Evolutionary conservation across 345 rosid genomes (phyloP), one percentile per base, ranked within the genome.

Genomic region (Acer yangbiense): DNA sequence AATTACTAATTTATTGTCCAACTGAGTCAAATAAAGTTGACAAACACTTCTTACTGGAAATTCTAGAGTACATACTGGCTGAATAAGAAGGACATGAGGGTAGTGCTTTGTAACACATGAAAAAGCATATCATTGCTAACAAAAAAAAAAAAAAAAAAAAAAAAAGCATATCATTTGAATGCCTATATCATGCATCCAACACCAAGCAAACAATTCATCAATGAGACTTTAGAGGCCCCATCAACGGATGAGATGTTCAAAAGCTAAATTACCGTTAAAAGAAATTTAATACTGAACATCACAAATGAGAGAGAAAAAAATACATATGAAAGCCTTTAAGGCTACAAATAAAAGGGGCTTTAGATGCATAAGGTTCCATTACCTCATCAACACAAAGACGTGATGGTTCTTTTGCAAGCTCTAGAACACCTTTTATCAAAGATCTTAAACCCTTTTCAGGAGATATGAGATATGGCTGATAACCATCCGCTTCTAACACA

Each of bases 391-490:
- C 97, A 76, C 97, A 92, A 48, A 90, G 85, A 44, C 88, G 85
- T 7, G 97, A 88, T 11, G 97, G 94, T 58, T 90, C 97, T 86
- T 92, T 92, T 55, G 94, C 97, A 68, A 92, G 83, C 80, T 92
- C 97, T 62, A 92, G 85, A 46, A 92, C 97, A 79, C 80, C 82
- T 84, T 92, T 92, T 76, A 92, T 92, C 76, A 92, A 83, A 64
- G 97, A 90, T 77, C 97, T 86, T 85, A 92, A 80, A 64, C 97
- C 97, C 82, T 92, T 92, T 68, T 92, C 97, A 12, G 97, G 94
- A 25, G 97, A 92, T 87, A 92, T 92, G 68, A 92, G 92, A 87
- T 92, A 92, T 39, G 97, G 97, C 69, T 92, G 94, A 80, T 92
- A 92, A 65, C 97, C 97, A 88, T 92, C 97, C 3, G 97, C 97